Evolutionary conservation across 2,329 filamentous ascomycete species (phyloP).

Genomic region (Diaporthe humulicola): DNA sequence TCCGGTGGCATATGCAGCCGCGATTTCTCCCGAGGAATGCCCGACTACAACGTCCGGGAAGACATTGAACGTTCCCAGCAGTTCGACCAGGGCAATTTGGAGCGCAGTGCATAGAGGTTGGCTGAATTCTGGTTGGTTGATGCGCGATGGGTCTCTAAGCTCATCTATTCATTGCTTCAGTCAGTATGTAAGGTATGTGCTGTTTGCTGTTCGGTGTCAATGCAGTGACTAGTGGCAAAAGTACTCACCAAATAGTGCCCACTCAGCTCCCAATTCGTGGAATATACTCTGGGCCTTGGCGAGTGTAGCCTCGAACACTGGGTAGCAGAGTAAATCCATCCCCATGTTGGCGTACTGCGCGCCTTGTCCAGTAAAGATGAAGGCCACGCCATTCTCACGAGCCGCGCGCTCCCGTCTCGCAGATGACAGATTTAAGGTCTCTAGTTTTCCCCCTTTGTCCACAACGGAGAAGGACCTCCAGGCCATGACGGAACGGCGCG

Average conservation of each 20-base stretch:
- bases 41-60: constrained; percentile 48
- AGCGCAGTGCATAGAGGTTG: neutral
- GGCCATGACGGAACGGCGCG: neutral
- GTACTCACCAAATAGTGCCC: constrained; percentile 46
- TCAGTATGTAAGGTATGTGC: neutral
- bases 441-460: neutral
- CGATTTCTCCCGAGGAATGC: constrained; percentile 55
- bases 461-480: neutral
- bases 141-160: constrained; percentile 16
- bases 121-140: neutral
- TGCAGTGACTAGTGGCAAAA: neutral
- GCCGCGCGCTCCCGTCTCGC: neutral
- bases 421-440: neutral
- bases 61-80: constrained; percentile 47
- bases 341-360: constrained; percentile 48
- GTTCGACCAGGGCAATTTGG: constrained; percentile 52
- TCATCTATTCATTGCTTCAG: constrained; percentile 23
- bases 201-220: too few relatives aligned
- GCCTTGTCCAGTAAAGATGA: constrained; percentile 51
- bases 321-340: constrained; percentile 44
- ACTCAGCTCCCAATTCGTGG: constrained; percentile 43
- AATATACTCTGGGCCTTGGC: constrained; percentile 40
- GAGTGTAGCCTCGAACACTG: constrained; percentile 43
- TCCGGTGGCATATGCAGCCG: constrained; percentile 52
- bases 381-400: constrained; percentile 42